These are phyloP conservation scores for Calonectria fujianensis DNA, from an alignment of 2,329 filamentous ascomycete species.

Conservation along the genomic window DNA sequence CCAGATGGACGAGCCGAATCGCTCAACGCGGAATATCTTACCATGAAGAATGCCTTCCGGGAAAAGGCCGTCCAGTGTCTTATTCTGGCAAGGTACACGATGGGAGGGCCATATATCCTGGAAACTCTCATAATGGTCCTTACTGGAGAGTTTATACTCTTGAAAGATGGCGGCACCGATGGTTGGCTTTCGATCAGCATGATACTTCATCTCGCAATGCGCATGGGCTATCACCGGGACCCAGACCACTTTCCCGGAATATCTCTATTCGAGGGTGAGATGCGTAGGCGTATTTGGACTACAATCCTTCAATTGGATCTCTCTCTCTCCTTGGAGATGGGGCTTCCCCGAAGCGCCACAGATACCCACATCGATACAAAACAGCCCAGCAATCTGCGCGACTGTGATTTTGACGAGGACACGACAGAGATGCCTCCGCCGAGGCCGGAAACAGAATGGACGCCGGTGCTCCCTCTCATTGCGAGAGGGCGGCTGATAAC, in stretches of 20 bases:
- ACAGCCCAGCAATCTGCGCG: conserved; percentile 36
- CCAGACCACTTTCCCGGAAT: conserved; percentile 41
- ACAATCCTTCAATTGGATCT: conserved; percentile 74
- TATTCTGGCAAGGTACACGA: conserved; percentile 39
- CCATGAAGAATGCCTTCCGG: conserved; percentile 42
- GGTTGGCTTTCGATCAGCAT: conserved; percentile 41
- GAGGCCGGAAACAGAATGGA: conserved; percentile 43
- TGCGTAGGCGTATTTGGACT: conserved; percentile 70
- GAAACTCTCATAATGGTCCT: conserved; percentile 43
- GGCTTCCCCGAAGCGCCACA: conserved; percentile 61
- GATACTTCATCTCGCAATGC: conserved; percentile 44
- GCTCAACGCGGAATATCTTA: conserved; percentile 38
- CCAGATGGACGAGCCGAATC: conserved; percentile 35
- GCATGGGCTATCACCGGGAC: conserved; percentile 47
- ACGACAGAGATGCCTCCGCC: conserved; percentile 38
- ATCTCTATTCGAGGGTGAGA: conserved; percentile 68
- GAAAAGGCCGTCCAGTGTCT: conserved; percentile 44
- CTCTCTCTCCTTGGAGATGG: conserved; percentile 78
- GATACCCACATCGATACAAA: conserved; percentile 38
- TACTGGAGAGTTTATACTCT: conserved; percentile 41
- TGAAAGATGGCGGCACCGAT: conserved; percentile 31
- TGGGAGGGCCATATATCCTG: conserved; percentile 40
- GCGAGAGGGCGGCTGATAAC: conserved; percentile 37
- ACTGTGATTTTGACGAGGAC: conserved; percentile 41
- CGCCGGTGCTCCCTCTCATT: conserved; percentile 38